Evolutionary conservation across 2,329 filamentous ascomycete genomes (phyloP), one percentile per base, ranked within the genome.

Genomic region (Xylaria digitata): DNA sequence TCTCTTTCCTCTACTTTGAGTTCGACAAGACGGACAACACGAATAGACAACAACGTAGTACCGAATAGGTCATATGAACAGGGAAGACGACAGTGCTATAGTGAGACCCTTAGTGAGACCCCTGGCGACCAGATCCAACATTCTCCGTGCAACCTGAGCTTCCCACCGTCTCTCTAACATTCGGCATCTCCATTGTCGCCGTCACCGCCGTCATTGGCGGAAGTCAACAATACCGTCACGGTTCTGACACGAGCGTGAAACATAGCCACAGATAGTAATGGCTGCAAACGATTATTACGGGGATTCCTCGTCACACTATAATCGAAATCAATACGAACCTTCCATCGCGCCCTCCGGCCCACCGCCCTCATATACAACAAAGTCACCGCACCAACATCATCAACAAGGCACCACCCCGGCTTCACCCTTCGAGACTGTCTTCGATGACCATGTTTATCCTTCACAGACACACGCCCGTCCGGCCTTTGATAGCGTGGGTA

Each of bases 231-330:
- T 23, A 30, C 30, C 21, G 40, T 34, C 23, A 30, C 40, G 48
- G 19, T 32, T 19, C 21, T 23, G 30, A 40, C 8, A 37, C 30
- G 40, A 4, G 9, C 23, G 13, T 11, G n/a, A 40, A 42, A 30
- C 13, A 49, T 13, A 49, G 57, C 46, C 19, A 15, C 21, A 32
- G 26, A 26, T 26, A 26, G 82, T 60, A 73, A 90, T 90, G 89
- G 85, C 88, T 50, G 83, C 86, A 70, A 86, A 89, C 81, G 87
- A 91, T 73, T 92, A 92, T 80, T 92, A 92, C 80, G 82, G 84
- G 72, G 76, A 80, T 66, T 75, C 78, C 69, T 74, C 78, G 21
- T 65, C 65, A 73, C 75, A 75, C 75, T 74, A 73, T 73, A 72
- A 79, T 71, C 80, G 84, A 70, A 77, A 73, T 64, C 75, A 79